phyloP scores from a whole-genome alignment of 106 monocot species.

The Dactylorhiza incarnata region DNA sequence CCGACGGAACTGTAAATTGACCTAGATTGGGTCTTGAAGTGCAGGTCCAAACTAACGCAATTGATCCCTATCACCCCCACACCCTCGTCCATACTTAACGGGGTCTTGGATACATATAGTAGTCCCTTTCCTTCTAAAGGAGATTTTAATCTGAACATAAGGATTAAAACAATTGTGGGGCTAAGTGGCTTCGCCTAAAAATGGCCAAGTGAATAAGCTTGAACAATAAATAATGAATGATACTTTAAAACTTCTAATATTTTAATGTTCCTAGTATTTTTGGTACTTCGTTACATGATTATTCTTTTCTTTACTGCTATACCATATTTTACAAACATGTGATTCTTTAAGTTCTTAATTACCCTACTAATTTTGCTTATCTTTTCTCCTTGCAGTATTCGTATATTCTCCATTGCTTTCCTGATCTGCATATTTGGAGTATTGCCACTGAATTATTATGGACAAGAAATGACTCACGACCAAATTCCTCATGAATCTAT shows the following conservation, averaged over 20 bases:
- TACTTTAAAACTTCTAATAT: neutral
- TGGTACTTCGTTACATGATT: neutral
- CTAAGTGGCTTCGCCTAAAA: neutral
- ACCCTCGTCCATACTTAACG: neutral
- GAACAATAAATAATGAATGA: neutral
- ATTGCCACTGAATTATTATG: constrained; percentile 60
- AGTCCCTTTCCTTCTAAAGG: neutral
- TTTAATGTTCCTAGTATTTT: neutral
- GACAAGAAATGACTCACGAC: constrained; percentile 34
- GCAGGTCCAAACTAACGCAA: too few species aligned
- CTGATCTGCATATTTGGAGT: constrained; percentile 49
- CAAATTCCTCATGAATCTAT: constrained; percentile 45
- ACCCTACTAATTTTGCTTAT: neutral
- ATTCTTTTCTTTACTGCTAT: neutral
- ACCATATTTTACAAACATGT: neutral
- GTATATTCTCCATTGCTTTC: constrained; percentile 52
- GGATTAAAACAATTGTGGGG: neutral
- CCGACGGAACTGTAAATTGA: too few species aligned
- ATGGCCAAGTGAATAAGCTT: neutral
- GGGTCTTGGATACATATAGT: neutral
- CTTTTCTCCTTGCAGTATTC: constrained; percentile 30
- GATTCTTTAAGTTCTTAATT: neutral
- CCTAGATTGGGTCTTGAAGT: too few species aligned
- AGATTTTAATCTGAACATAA: neutral
- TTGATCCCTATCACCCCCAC: neutral